These are phyloP conservation scores for Metrosideros polymorpha DNA, from an alignment of 441 rosid genomes.

Conservation along the genomic window DNA sequence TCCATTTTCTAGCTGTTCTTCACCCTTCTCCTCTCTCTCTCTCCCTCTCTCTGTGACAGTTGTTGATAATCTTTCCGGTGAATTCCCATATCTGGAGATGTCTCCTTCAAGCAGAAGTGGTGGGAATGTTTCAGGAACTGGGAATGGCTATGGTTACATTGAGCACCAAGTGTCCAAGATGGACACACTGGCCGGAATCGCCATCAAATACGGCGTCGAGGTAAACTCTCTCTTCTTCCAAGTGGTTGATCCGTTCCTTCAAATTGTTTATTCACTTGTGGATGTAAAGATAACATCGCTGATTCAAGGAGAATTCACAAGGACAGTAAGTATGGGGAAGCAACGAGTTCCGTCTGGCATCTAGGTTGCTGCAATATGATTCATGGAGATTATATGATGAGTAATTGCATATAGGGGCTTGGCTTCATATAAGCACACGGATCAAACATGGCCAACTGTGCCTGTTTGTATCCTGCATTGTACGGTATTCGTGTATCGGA, in stretches of 20 bases:
- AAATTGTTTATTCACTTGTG: background rate
- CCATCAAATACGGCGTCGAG: conserved; percentile 37
- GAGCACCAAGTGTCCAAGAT: conserved; percentile 23
- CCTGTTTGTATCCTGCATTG: background rate
- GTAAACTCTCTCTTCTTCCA: conserved; percentile 9
- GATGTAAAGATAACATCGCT: background rate
- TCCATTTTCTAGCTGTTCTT: background rate
- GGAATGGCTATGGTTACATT: background rate
- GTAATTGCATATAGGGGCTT: background rate
- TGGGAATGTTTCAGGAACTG: background rate
- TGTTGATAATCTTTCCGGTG: background rate
- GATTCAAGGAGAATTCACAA: background rate
- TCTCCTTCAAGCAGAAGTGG: background rate
- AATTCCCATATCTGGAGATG: background rate
- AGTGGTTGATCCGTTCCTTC: background rate
- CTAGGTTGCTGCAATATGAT: background rate
- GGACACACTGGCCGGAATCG: conserved; percentile 34
- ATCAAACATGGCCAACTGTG: background rate
- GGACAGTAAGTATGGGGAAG: background rate
- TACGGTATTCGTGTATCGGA: background rate
- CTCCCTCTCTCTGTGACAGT: background rate
- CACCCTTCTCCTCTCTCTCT: background rate
- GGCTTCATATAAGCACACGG: background rate
- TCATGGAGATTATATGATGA: background rate
- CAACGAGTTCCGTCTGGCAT: background rate